phyloP scores from a whole-genome alignment of 257 asterid species.

The Solanum verrucosum region DNA sequence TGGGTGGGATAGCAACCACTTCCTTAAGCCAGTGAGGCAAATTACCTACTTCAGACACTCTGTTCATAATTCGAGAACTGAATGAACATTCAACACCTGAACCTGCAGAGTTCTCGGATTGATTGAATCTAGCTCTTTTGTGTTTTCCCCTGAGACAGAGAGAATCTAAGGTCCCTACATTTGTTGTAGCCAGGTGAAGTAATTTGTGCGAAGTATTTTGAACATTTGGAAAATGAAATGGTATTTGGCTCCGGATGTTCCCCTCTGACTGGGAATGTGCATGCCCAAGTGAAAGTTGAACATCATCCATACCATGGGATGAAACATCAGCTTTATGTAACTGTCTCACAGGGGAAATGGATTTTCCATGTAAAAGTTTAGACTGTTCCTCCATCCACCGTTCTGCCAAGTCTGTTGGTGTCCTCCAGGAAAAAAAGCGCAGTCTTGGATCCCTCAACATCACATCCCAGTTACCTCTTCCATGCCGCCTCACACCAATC shows the following conservation, averaged over 20 bases:
- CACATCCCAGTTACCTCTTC: conserved; percentile 53
- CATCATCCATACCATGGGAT: conserved; percentile 1
- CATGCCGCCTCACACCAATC: conserved; percentile 72
- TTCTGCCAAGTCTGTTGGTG: conserved; percentile 41
- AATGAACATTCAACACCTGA: conserved; percentile 14
- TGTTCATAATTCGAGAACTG: conserved; percentile 1
- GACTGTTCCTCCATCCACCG: conserved; percentile 55
- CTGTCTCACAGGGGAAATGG: conserved; percentile 16
- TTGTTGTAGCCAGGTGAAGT: conserved; percentile 13
- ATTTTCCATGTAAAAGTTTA: conserved; percentile 16
- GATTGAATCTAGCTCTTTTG: conserved; percentile 4
- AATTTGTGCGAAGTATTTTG: conserved; percentile 3
- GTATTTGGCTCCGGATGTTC: conserved; percentile 1
- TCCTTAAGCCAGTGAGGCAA: conserved; percentile 67
- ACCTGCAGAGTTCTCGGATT: not conserved
- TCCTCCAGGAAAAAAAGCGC: conserved; percentile 41
- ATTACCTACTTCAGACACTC: not conserved
- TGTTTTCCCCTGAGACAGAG: not conserved
- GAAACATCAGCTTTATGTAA: conserved; percentile 6
- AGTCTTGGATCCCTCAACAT: conserved; percentile 48
- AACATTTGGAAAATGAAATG: not conserved
- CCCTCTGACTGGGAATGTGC: not conserved
- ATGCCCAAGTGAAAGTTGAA: conserved; percentile 32
- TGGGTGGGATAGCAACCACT: conserved; percentile 27
- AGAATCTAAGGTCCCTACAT: not conserved